phyloP scores from a whole-genome alignment of 1,139 yeast genomes.

The Pichia inconspicua region DNA sequence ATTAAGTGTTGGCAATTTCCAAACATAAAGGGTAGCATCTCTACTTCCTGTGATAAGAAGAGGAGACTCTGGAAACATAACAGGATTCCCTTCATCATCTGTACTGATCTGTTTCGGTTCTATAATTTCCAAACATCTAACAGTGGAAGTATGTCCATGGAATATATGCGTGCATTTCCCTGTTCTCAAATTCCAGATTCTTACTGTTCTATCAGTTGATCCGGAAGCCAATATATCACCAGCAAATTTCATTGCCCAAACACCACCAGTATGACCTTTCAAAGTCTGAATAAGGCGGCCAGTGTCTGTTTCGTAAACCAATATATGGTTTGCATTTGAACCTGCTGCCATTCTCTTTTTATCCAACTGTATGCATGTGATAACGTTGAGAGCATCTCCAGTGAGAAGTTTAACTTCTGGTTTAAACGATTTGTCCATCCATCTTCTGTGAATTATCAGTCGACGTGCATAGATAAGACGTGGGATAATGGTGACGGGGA shows the following conservation, averaged over 20 bases:
- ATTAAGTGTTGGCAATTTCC: slow-evolving; percentile 67
- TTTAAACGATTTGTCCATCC: slow-evolving; percentile 71
- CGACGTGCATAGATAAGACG: slow-evolving; percentile 63
- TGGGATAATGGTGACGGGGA: slow-evolving; percentile 15
- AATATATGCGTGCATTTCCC: slow-evolving; percentile 80
- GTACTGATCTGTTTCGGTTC: slow-evolving; percentile 56
- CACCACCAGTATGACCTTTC: slow-evolving; percentile 94
- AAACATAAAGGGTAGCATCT: slow-evolving; percentile 80
- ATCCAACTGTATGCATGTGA: slow-evolving; percentile 91
- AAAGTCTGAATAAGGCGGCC: slow-evolving; percentile 65
- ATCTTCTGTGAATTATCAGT: slow-evolving; percentile 56
- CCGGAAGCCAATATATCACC: slow-evolving; percentile 85
- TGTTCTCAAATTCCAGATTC: slow-evolving; percentile 79
- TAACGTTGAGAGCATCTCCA: slow-evolving; percentile 76
- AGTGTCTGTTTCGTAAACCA: slow-evolving; percentile 70
- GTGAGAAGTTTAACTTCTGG: slow-evolving; percentile 66
- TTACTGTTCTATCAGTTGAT: slow-evolving; percentile 82
- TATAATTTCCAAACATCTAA: slow-evolving; percentile 79
- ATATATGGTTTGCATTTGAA: slow-evolving; percentile 78
- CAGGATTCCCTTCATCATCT: slow-evolving; percentile 55
- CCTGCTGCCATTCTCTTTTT: slow-evolving; percentile 89
- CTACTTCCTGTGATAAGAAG: slow-evolving; percentile 82
- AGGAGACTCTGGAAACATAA: slow-evolving; percentile 56
- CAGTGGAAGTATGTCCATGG: slow-evolving; percentile 87
- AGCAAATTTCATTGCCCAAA: slow-evolving; percentile 91